These are phyloP conservation scores for Lablab purpureus DNA, from an alignment of 306 rosid genomes.

Conservation along the genomic window DNA sequence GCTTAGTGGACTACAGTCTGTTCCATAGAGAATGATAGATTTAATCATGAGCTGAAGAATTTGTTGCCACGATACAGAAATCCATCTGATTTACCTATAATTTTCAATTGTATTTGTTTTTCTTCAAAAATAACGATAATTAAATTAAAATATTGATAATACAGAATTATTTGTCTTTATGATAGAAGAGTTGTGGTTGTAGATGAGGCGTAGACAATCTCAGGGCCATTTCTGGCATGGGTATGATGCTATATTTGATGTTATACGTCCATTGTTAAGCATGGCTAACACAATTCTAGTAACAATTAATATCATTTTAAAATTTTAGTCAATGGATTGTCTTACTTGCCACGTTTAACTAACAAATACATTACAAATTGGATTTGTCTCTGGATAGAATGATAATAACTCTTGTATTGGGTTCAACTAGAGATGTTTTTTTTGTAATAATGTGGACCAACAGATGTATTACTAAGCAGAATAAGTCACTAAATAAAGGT, in stretches of 20 bases:
- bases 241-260: neutral
- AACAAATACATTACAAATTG: constrained; percentile 3
- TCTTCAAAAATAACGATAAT: neutral
- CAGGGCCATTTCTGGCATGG: neutral
- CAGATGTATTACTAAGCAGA: neutral
- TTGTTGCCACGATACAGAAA: constrained; percentile 12
- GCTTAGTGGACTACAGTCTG: neutral
- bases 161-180: neutral
- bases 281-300: neutral
- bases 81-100: constrained; percentile 1
- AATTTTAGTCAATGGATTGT: neutral
- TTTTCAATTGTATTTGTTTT: neutral
- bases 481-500: neutral
- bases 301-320: neutral
- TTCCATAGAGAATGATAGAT: neutral
- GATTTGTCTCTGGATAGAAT: constrained; percentile 4
- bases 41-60: neutral
- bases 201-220: no score
- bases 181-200: no score
- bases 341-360: neutral
- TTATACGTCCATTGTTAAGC: neutral
- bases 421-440: neutral
- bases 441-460: neutral
- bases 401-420: neutral
- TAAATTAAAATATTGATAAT: neutral